A percentile compares a stretch with the other conserved stretches of the same genome.
Evolutionary conservation across 192 early-diverging fungal genomes (phyloP).

Genomic region (Haplosporangium gracile): DNA sequence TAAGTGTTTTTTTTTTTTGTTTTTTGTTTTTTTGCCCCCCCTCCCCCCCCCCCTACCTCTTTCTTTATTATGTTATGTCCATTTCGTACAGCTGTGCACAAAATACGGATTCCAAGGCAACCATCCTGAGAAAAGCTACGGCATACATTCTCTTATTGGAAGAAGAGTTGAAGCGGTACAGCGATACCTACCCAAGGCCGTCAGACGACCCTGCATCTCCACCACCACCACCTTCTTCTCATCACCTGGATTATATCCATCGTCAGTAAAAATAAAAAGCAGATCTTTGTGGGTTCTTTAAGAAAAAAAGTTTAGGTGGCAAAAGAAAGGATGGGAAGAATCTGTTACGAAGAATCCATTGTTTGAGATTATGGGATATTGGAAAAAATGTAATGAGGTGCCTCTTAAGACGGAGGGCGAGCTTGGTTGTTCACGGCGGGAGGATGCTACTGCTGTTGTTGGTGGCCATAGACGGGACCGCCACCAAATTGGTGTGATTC

Average conservation of each 20-base stretch:
- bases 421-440: background rate
- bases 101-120: slow-evolving; percentile 58
- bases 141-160: slow-evolving; percentile 48
- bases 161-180: slow-evolving; percentile 32
- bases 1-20: slow-evolving; percentile 7
- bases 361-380: too few species aligned
- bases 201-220: background rate
- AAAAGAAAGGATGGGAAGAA: too few species aligned
- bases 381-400: background rate
- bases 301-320: too few species aligned
- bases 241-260: background rate
- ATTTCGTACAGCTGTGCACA: slow-evolving; percentile 39
- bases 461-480: background rate
- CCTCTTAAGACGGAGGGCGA: background rate
- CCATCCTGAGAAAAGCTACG: slow-evolving; percentile 52
- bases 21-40: background rate
- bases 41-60: too few species aligned
- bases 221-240: background rate
- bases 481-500: background rate
- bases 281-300: background rate
- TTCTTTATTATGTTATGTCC: background rate
- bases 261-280: background rate
- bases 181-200: slow-evolving; percentile 17
- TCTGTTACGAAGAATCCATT: too few species aligned
- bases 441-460: background rate